Base-by-base conservation (phyloP, 192 early-diverging fungal species). In the Paraglomus brasilianum region DNA sequence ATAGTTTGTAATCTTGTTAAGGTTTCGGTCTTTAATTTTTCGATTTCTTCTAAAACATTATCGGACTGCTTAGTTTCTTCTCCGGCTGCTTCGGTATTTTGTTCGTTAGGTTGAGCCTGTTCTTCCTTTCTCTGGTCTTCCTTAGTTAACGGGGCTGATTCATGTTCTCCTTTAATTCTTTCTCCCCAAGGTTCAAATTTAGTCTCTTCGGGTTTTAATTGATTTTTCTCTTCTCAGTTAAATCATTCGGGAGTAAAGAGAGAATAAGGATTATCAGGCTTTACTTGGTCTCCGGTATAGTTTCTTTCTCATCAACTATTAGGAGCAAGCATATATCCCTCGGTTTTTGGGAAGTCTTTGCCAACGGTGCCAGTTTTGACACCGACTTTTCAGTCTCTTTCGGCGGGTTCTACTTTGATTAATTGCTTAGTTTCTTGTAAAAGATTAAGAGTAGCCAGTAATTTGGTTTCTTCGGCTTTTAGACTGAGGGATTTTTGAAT, bases 381-480 rank as follows among this genome's bases (percentile, higher is more conserved):
- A 0, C 59, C 42, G 0, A 61, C 59, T n/a, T 41, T 41, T 44
- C 59, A 61, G 9, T 61, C 40, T 61, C 36, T 61, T 10, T 61
- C 15, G 15, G 1, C 13, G 0, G 41, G 14, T 24, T 56, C 30
- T 5, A 44, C 5, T 15, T 4, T 38, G 1, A 61, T 17, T 44
- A 61, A 0, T 13, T 61, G 41, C 42, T 61, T 61, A 0, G 59
- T 61, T 43, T 61, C 42, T 61, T 61, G n/a, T 13, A 61, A 40
- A 0, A 61, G n/a, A 61, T 45, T 61, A 0, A 61, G 1, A 43
- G 59, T 61, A 6, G 59, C 59, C 0, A 61, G 0, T 41, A 61
- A 21, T 43, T 61, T 61, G 11, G 59, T 19, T 21, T 61, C 59
- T 61, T 61, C 42, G 59, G 59, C 59, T 61, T 61, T 61, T 0